Evolutionary conservation across 2,329 filamentous ascomycete species (phyloP).

Genomic region (Eutypa lata): DNA sequence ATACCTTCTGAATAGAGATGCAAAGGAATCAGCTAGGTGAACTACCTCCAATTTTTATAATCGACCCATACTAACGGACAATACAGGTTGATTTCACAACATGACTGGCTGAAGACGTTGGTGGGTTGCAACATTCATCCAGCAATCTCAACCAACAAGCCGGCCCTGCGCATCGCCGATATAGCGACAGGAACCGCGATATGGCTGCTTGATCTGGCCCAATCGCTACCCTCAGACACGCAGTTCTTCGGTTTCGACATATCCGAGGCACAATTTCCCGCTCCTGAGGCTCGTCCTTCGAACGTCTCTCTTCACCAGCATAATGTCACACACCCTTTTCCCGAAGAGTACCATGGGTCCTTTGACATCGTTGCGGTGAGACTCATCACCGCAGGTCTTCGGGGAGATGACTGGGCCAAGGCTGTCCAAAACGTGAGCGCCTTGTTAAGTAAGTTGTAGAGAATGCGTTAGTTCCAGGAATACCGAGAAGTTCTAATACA

Average conservation of each 20-base stretch:
- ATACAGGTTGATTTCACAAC: background rate
- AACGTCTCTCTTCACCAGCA: background rate
- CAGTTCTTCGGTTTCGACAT: background rate
- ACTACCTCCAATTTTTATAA: background rate
- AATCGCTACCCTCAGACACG: background rate
- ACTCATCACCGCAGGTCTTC: background rate
- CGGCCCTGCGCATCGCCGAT: background rate
- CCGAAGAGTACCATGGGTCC: background rate
- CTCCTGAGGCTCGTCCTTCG: background rate
- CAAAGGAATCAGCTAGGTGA: background rate
- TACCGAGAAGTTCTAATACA: background rate
- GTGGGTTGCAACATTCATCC: background rate
- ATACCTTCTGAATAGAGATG: background rate
- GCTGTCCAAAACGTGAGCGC: background rate
- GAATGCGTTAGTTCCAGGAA: background rate
- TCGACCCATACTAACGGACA: background rate
- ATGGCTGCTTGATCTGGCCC: background rate
- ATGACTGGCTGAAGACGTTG: background rate
- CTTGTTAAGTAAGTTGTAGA: background rate
- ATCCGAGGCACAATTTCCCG: background rate
- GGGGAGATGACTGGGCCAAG: background rate
- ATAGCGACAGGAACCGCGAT: background rate
- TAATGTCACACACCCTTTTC: background rate
- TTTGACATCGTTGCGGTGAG: background rate
- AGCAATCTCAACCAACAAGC: background rate